Base-by-base conservation (phyloP, 139 green algal genomes). In the Astrephomene gubernaculifera region DNA sequence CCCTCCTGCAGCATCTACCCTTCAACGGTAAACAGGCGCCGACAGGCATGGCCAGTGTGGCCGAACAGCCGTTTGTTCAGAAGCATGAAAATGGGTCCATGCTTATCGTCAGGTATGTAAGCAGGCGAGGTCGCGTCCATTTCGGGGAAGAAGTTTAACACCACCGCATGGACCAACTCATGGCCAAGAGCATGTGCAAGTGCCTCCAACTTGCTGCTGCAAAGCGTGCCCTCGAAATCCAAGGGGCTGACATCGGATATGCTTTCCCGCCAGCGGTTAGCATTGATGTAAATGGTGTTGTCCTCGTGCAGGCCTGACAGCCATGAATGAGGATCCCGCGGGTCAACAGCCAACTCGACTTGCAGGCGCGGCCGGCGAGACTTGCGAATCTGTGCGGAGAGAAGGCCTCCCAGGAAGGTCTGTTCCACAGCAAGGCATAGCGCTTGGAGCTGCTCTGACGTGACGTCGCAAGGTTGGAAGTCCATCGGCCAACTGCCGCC, bases 31-130 rank as follows among this genome's bases (percentile, higher is more conserved):
- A 75, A 84, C 31, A 84, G 43, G 4, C 78, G 78, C 33, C 31
- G 33, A 22, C 63, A 67, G 31, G 78, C 63, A 25, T 75, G 78
- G 0, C 78, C 61, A 14, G 38, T 43, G 44, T 87, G 83, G 2
- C 83, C 83, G 25, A 87, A 75, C 25, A 87, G 63, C 4, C 53
- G 41, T 29, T 75, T 72, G 72, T 78, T 87, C 12, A 87, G 83
- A 35, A 83, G 25, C 60, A 81, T 73, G 44, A 87, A 87, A 1
- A 83, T 79, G 27, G 83, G 83, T 0, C 83, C 83, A 44, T 87
- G 83, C 57, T 73, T 68, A 29, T 78, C 72, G 61, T 87, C 83
- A 7, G 71, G 53, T 1, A 45, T 9, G 43, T 87, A 87, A 24
- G 83, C 83, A 1, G 35, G n/a, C 12, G 72, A 87, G 38, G 25